Conservation (phyloP, 2,329 filamentous ascomycete genomes). For the Xylariaceae sp. region DNA sequence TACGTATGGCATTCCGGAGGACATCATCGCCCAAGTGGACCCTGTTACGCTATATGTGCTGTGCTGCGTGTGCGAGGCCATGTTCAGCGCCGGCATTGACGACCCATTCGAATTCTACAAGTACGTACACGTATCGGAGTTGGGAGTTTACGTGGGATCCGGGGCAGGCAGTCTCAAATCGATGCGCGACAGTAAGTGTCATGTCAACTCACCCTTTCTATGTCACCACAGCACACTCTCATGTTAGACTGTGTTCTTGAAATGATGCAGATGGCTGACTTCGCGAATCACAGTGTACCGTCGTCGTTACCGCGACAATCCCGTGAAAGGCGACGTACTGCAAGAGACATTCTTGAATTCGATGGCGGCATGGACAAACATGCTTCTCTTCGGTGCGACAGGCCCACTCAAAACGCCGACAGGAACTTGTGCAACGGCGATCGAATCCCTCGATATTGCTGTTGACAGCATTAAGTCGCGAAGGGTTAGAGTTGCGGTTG, state of each 20-base stretch:
- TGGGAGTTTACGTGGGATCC: slow-evolving; percentile 96
- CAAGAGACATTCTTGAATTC: slow-evolving; percentile 99
- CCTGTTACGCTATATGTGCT: slow-evolving; percentile 93
- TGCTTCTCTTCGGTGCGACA: slow-evolving; percentile 94
- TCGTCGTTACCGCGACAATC: slow-evolving; percentile 93
- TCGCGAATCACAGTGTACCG: slow-evolving; percentile 97
- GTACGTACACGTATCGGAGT: slow-evolving; percentile 95
- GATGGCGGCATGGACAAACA: slow-evolving; percentile 99
- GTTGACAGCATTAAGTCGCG: slow-evolving; percentile 98
- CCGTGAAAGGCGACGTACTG: slow-evolving; percentile 95
- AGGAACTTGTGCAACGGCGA: slow-evolving; percentile 92
- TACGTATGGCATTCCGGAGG: slow-evolving; percentile 91
- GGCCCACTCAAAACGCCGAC: slow-evolving; percentile 98
- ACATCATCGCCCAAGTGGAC: slow-evolving; percentile 96
- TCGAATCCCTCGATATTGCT: slow-evolving; percentile 95
- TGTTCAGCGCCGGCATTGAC: slow-evolving; percentile 89
- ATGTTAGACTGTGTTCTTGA: background rate
- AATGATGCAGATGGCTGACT: slow-evolving; percentile 43
- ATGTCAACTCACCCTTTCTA: background rate
- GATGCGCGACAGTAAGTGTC: slow-evolving; percentile 6
- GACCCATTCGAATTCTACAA: slow-evolving; percentile 99
- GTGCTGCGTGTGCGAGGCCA: slow-evolving; percentile 86
- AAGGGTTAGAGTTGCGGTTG: slow-evolving; percentile 93
- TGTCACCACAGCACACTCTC: background rate
- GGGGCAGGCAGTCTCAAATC: slow-evolving; percentile 78